Percentiles rank a stretch among this genome's conserved stretches.
Conservation (phyloP, 2,329 filamentous ascomycete species). For the Ophiosphaerella narmari region DNA sequence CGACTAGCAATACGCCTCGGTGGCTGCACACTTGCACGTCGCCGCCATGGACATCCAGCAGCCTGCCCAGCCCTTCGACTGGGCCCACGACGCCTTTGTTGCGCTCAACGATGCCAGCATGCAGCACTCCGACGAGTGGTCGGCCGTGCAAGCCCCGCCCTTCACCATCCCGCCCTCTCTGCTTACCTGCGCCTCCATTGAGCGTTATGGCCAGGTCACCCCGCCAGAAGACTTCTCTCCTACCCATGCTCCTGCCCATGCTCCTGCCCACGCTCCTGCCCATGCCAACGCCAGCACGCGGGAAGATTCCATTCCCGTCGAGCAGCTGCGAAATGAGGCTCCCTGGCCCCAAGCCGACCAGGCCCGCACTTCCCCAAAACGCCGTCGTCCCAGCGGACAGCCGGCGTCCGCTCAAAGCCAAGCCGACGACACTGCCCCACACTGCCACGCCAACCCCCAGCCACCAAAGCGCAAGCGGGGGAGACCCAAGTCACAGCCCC, state of each 20-base stretch:
- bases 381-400: constrained; percentile 31
- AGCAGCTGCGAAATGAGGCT: constrained; percentile 35
- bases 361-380: constrained; percentile 24
- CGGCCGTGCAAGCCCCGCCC: constrained; percentile 12
- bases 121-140: constrained; percentile 28
- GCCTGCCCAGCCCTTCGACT: constrained; percentile 21
- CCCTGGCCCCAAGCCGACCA: constrained; percentile 24
- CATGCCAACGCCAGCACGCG: constrained; percentile 14
- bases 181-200: constrained; percentile 30
- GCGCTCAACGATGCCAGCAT: constrained; percentile 24
- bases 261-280: too few relatives aligned
- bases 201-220: constrained; percentile 43
- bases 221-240: constrained; percentile 44
- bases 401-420: constrained; percentile 8
- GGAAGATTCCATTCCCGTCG: constrained; percentile 33
- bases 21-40: too few relatives aligned
- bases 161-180: constrained; percentile 38
- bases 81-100: constrained; percentile 34
- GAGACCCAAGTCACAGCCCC: constrained; percentile 41
- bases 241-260: constrained; percentile 6
- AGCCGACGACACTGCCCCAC: constrained; percentile 3
- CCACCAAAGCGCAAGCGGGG: constrained; percentile 45
- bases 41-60: constrained; percentile 22
- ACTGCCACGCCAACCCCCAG: constrained; percentile 25
- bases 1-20: too few relatives aligned